Evolutionary conservation across 192 early-diverging fungal species (phyloP).

Genomic region (Chytriomyces sp.): DNA sequence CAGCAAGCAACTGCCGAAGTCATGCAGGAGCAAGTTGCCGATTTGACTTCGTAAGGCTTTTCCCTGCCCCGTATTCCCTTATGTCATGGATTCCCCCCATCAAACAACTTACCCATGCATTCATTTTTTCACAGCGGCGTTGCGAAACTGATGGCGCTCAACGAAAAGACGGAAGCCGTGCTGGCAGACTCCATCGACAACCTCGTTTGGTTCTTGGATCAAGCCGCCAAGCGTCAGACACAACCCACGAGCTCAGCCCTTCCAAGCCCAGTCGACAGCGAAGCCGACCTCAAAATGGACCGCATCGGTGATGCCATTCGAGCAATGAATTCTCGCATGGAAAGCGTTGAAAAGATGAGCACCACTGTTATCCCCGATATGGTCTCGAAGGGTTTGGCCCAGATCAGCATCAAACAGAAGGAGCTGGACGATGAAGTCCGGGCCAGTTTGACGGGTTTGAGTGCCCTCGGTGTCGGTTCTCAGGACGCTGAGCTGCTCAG

Average conservation of each 20-base stretch:
- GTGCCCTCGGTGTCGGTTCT: background rate
- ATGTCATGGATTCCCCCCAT: background rate
- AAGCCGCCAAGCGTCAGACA: background rate
- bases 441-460: background rate
- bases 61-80: background rate
- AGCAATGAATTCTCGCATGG: constrained; percentile 29
- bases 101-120: background rate
- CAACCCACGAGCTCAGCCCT: background rate
- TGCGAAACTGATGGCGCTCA: constrained; percentile 12
- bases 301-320: constrained; percentile 25
- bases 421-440: constrained; percentile 16
- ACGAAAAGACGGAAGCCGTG: constrained; percentile 14
- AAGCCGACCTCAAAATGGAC: constrained; percentile 11
- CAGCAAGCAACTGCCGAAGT: constrained; percentile 15
- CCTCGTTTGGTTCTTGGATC: constrained; percentile 23
- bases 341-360: constrained; percentile 7
- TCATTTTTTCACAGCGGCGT: background rate
- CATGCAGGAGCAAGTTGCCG: constrained; percentile 26
- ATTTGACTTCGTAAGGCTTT: background rate
- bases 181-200: constrained; percentile 28
- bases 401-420: constrained; percentile 16
- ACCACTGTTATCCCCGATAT: constrained; percentile 17
- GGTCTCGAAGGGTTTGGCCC: constrained; percentile 19
- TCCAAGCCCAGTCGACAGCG: background rate
- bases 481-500: constrained; percentile 15